A percentile compares a stretch with the other conserved stretches of the same genome.
phyloP scores from a whole-genome alignment of 331 rosid genomes.

The Malus hybrid region DNA sequence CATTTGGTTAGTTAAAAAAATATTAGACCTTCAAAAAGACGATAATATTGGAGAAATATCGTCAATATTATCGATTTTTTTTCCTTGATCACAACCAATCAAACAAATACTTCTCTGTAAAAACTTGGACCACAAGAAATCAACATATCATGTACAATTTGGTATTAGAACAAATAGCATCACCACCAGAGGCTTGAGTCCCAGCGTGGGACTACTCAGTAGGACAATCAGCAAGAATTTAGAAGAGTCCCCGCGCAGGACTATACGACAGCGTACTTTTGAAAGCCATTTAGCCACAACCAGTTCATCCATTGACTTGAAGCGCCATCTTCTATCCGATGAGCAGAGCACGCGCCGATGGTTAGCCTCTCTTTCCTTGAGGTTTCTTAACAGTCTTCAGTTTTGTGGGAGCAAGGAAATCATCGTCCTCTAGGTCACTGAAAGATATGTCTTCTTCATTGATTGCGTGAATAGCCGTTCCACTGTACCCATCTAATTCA shows the following conservation, averaged over 20 bases:
- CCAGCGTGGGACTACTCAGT: neutral
- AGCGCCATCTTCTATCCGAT: neutral
- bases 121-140: neutral
- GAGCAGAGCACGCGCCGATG: neutral
- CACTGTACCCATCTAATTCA: conserved; percentile 40
- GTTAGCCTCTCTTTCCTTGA: conserved; percentile 4
- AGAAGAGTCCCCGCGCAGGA: neutral
- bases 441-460: conserved; percentile 93
- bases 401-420: conserved; percentile 40
- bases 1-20: no score
- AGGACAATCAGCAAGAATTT: neutral
- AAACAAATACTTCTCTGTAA: conserved; percentile 20
- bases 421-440: conserved; percentile 91
- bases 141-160: conserved; percentile 10
- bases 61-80: no score
- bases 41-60: no score
- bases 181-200: neutral
- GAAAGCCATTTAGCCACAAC: neutral
- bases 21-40: no score
- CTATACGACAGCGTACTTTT: no score
- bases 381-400: conserved; percentile 24
- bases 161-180: neutral
- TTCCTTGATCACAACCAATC: conserved; percentile 25
- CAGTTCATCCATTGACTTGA: neutral
- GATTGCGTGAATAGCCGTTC: conserved; percentile 24